These are phyloP conservation scores for Didymella pomorum DNA, from an alignment of 2,329 filamentous ascomycete species.

Conservation along the genomic window DNA sequence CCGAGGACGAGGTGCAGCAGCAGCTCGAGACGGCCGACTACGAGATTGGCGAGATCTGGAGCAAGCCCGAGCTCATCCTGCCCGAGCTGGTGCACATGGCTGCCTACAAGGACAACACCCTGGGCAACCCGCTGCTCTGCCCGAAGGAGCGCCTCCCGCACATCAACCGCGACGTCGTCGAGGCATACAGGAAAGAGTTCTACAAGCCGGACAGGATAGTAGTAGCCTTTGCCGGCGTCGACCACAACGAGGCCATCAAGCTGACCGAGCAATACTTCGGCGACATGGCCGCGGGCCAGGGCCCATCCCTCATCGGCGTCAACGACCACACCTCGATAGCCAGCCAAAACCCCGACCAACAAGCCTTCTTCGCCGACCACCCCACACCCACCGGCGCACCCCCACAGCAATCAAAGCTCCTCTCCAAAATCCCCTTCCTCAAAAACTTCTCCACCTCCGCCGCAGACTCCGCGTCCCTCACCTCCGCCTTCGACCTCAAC, in stretches of 20 bases:
- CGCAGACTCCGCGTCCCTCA: slow-evolving; percentile 64
- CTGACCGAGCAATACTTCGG: slow-evolving; percentile 88
- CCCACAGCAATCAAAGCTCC: slow-evolving; percentile 68
- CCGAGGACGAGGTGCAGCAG: slow-evolving; percentile 82
- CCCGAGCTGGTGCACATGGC: slow-evolving; percentile 96
- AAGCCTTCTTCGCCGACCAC: slow-evolving; percentile 56
- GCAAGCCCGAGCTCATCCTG: slow-evolving; percentile 93
- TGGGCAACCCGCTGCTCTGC: slow-evolving; percentile 92
- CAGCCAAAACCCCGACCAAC: slow-evolving; percentile 45
- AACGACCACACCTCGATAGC: slow-evolving; percentile 30
- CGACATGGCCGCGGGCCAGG: slow-evolving; percentile 73
- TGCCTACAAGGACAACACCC: slow-evolving; percentile 93
- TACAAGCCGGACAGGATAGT: slow-evolving; percentile 92
- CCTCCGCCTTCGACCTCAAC: slow-evolving; percentile 58
- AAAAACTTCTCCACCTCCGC: slow-evolving; percentile 86
- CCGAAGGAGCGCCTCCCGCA: slow-evolving; percentile 79
- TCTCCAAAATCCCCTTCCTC: slow-evolving; percentile 87
- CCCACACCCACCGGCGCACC: slow-evolving; percentile 50
- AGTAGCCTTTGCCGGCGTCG: slow-evolving; percentile 90
- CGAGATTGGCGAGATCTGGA: slow-evolving; percentile 97
- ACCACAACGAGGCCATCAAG: slow-evolving; percentile 79
- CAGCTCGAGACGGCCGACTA: slow-evolving; percentile 93
- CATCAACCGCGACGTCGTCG: slow-evolving; percentile 77
- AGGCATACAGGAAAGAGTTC: slow-evolving; percentile 81
- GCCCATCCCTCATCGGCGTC: slow-evolving; percentile 52